A percentile compares a stretch with the other conserved stretches of the same genome.
Conservation (phyloP, 2,329 filamentous ascomycete species). For the Gliomastix tumulicola region DNA sequence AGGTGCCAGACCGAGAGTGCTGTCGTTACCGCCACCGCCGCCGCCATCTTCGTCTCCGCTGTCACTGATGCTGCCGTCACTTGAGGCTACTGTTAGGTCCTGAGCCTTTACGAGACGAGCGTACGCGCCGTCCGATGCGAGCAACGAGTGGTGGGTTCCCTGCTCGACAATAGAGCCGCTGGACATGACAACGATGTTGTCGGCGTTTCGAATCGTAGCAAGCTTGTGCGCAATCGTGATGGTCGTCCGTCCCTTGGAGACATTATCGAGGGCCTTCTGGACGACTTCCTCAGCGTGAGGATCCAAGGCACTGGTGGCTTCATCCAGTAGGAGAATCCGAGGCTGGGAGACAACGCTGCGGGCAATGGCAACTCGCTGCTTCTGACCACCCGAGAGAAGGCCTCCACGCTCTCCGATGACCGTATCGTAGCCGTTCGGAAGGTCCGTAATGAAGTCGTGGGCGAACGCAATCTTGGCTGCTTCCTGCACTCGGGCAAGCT, state of each 20-base stretch:
- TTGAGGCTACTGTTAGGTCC: conserved; percentile 33
- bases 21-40: not conserved
- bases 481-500: conserved; percentile 32
- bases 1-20: not conserved
- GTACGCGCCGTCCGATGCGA: conserved; percentile 8
- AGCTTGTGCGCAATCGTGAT: conserved; percentile 54
- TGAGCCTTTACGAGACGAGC: conserved; percentile 12
- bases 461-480: conserved; percentile 43
- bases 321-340: conserved; percentile 52
- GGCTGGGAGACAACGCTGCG: conserved; percentile 24
- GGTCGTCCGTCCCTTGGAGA: conserved; percentile 48
- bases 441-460: conserved; percentile 38
- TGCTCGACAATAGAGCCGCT: conserved; percentile 48
- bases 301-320: conserved; percentile 49
- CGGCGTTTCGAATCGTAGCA: conserved; percentile 46
- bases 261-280: conserved; percentile 41
- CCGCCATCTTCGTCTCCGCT: not conserved
- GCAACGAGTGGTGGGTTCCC: conserved; percentile 15
- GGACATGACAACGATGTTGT: conserved; percentile 53
- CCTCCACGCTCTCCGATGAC: conserved; percentile 56
- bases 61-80: conserved; percentile 71
- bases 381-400: conserved; percentile 83
- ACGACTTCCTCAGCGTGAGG: conserved; percentile 33
- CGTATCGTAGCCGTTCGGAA: conserved; percentile 43
- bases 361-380: conserved; percentile 86